These are phyloP conservation scores for Larix kaempferi DNA, from an alignment of 75 land plant species.

Conservation along the genomic window DNA sequence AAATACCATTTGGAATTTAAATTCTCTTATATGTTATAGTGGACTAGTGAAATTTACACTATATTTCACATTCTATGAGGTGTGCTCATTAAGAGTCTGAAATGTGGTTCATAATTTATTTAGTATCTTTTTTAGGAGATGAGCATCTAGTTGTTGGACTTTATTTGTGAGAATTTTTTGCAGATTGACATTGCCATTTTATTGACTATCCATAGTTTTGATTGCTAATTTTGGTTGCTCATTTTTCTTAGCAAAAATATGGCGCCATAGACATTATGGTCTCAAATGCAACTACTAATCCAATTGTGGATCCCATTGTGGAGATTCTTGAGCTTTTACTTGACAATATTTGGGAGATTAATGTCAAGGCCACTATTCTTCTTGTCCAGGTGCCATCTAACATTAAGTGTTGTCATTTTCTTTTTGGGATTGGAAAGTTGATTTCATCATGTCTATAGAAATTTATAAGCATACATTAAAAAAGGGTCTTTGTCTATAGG, in stretches of 20 bases:
- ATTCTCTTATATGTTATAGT: not conserved
- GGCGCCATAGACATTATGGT: constrained; percentile 83
- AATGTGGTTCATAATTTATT: not conserved
- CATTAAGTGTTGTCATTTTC: no score
- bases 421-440: no score
- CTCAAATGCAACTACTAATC: constrained; percentile 92
- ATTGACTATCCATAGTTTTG: no score
- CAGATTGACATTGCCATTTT: not conserved
- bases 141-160: not conserved
- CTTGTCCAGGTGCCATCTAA: constrained; percentile 35
- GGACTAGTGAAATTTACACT: not conserved
- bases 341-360: constrained; percentile 94
- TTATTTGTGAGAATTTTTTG: not conserved
- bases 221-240: not conserved
- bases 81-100: not conserved
- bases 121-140: not conserved
- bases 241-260: constrained; percentile 53
- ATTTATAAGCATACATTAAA: no score
- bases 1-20: not conserved
- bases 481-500: no score
- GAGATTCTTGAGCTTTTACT: constrained; percentile 58
- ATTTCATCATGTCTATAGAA: no score
- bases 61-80: not conserved
- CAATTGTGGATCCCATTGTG: constrained; percentile 59
- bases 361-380: constrained; percentile 73